Evolutionary conservation across 805 yeast species (phyloP).

Genomic region (Barnettozyma pratensis): DNA sequence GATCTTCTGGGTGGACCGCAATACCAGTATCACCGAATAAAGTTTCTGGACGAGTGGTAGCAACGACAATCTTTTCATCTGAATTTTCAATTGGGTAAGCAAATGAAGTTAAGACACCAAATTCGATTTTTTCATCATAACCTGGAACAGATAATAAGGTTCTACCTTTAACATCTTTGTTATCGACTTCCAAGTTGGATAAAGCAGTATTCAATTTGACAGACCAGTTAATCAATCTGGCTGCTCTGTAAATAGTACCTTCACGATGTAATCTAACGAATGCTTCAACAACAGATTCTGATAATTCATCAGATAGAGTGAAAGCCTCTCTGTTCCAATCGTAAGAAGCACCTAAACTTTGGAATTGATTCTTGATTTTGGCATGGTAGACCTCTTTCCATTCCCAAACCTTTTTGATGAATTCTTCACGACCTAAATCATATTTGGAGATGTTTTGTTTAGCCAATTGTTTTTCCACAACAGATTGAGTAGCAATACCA

Average conservation of each 20-base stretch:
- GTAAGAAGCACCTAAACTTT: slow-evolving; percentile 90
- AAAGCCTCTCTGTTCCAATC: slow-evolving; percentile 96
- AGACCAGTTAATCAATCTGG: slow-evolving; percentile 94
- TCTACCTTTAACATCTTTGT: slow-evolving; percentile 80
- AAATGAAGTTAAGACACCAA: slow-evolving; percentile 95
- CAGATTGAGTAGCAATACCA: slow-evolving; percentile 98
- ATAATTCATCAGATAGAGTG: slow-evolving; percentile 76
- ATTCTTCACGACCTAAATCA: slow-evolving; percentile 90
- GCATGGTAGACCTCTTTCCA: slow-evolving; percentile 95
- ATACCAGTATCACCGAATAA: slow-evolving; percentile 96
- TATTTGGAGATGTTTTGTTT: slow-evolving; percentile 86
- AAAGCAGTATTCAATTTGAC: slow-evolving; percentile 91
- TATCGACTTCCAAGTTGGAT: slow-evolving; percentile 94
- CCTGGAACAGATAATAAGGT: slow-evolving; percentile 83
- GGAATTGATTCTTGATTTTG: slow-evolving; percentile 79
- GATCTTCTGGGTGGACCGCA: slow-evolving; percentile 95
- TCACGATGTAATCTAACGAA: slow-evolving; percentile 90
- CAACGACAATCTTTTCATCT: slow-evolving; percentile 84
- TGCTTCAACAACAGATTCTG: slow-evolving; percentile 82
- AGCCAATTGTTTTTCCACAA: slow-evolving; percentile 90
- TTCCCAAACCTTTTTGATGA: slow-evolving; percentile 88
- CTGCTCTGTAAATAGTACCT: slow-evolving; percentile 91
- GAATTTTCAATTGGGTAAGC: slow-evolving; percentile 85
- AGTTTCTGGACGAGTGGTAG: slow-evolving; percentile 99
- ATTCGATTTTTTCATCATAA: slow-evolving; percentile 84